Conservation (phyloP, 2,329 filamentous ascomycete species). For the Thielaviopsis populi region DNA sequence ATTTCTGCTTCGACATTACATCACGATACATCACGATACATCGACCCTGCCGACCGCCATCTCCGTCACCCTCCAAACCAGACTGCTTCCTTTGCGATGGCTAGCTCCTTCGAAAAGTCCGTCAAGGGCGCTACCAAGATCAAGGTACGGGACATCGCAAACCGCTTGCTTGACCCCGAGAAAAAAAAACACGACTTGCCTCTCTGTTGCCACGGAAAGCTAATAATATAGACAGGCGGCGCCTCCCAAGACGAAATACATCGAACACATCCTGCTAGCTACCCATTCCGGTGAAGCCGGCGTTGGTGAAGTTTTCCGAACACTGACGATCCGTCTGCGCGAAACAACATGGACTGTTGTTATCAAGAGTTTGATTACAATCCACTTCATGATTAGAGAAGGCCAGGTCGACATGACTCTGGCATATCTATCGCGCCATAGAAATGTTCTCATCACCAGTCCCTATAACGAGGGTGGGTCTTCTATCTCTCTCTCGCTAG, state of each 20-base stretch:
- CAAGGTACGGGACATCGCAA: slow-evolving; percentile 44
- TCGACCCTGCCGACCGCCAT: slow-evolving; percentile 10
- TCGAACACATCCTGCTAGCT: slow-evolving; percentile 91
- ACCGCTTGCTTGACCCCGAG: neutral
- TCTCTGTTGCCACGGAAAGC: neutral
- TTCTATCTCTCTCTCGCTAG: neutral
- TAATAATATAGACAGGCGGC: slow-evolving; percentile 30
- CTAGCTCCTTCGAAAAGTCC: slow-evolving; percentile 92
- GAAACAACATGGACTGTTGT: slow-evolving; percentile 99
- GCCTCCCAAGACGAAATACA: slow-evolving; percentile 96
- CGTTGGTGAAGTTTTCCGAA: slow-evolving; percentile 88
- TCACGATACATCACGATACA: neutral
- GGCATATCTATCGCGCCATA: slow-evolving; percentile 66
- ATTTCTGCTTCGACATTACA: neutral
- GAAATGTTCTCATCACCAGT: slow-evolving; percentile 72
- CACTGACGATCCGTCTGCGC: slow-evolving; percentile 71
- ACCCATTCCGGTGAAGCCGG: slow-evolving; percentile 91
- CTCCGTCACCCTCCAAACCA: neutral
- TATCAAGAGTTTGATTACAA: slow-evolving; percentile 91
- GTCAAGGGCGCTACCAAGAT: slow-evolving; percentile 98
- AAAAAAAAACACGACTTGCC: neutral
- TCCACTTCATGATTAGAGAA: slow-evolving; percentile 95
- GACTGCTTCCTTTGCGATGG: slow-evolving; percentile 35
- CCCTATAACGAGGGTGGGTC: slow-evolving; percentile 77
- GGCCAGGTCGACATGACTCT: slow-evolving; percentile 81